A percentile compares a stretch with the other conserved stretches of the same genome.
Evolutionary conservation across 2,329 filamentous ascomycete species (phyloP).

Genomic region (Clonostachys chloroleuca): DNA sequence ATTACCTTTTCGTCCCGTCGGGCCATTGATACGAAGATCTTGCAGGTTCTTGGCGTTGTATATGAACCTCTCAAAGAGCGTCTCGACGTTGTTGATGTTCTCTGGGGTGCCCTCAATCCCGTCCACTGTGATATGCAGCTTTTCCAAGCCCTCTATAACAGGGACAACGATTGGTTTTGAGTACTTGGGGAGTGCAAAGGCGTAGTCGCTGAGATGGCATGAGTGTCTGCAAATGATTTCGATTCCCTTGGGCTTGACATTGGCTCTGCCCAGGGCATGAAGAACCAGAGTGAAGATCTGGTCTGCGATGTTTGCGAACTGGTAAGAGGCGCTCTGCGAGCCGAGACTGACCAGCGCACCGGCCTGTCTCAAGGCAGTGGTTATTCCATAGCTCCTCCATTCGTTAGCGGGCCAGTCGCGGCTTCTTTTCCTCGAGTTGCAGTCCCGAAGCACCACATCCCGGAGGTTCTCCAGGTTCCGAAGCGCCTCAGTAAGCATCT

Average conservation of each 20-base stretch:
- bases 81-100: background rate
- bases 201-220: constrained; percentile 16
- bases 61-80: constrained; percentile 9
- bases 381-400: constrained; percentile 54
- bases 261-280: constrained; percentile 33
- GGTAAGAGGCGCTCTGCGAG: constrained; percentile 15
- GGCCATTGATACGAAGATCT: constrained; percentile 46
- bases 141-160: constrained; percentile 38
- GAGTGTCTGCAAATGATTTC: constrained; percentile 38
- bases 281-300: constrained; percentile 30
- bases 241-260: constrained; percentile 30
- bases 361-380: constrained; percentile 13
- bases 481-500: constrained; percentile 54
- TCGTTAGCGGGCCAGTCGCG: constrained; percentile 33
- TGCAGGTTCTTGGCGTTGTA: constrained; percentile 30
- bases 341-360: background rate
- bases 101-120: background rate
- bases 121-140: constrained; percentile 23
- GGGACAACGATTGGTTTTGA: constrained; percentile 26
- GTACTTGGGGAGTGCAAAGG: constrained; percentile 26
- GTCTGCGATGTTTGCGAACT: constrained; percentile 7
- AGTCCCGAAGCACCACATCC: constrained; percentile 56
- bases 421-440: constrained; percentile 38
- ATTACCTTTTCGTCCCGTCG: constrained; percentile 1
- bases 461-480: constrained; percentile 47